Conservation (phyloP, 129 eudicot species). For the Artemisia annua region DNA sequence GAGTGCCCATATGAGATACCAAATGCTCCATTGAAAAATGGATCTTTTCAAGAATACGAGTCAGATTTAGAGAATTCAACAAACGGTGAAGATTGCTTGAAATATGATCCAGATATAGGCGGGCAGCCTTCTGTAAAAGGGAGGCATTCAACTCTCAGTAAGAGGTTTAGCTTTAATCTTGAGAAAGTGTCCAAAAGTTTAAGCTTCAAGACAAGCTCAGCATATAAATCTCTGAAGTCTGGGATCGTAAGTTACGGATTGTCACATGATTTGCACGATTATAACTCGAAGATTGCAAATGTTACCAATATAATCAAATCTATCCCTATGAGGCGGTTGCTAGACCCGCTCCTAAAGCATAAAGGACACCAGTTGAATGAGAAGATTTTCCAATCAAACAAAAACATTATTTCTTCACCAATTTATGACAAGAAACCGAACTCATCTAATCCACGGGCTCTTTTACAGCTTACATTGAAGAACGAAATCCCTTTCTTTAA, state of each 20-base stretch:
- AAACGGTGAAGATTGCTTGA: constrained; percentile 28
- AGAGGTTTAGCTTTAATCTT: constrained; percentile 50
- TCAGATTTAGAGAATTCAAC: constrained; percentile 17
- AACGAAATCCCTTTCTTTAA: constrained; percentile 64
- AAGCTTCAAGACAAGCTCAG: constrained; percentile 50
- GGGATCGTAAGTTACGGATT: constrained; percentile 37
- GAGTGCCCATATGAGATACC: too few species aligned
- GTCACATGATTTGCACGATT: constrained; percentile 30
- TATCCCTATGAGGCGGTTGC: constrained; percentile 60
- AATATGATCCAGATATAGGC: constrained; percentile 6
- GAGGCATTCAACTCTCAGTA: constrained; percentile 46
- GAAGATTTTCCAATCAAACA: constrained; percentile 22
- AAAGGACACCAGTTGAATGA: constrained; percentile 36
- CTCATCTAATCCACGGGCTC: constrained; percentile 46
- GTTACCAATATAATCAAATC: constrained; percentile 38
- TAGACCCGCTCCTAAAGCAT: constrained; percentile 60
- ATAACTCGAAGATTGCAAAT: constrained; percentile 28
- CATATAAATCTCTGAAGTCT: constrained; percentile 40
- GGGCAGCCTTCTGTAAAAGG: constrained; percentile 30
- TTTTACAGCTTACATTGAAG: constrained; percentile 61
- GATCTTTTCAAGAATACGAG: background rate
- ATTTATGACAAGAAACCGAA: constrained; percentile 23
- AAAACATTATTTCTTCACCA: constrained; percentile 16
- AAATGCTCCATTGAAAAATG: background rate
- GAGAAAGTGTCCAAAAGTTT: constrained; percentile 58